Percentiles rank a stretch among this genome's conserved stretches.
Evolutionary conservation across 2,329 filamentous ascomycete genomes (phyloP).

Genomic region (Penicillium sp.): DNA sequence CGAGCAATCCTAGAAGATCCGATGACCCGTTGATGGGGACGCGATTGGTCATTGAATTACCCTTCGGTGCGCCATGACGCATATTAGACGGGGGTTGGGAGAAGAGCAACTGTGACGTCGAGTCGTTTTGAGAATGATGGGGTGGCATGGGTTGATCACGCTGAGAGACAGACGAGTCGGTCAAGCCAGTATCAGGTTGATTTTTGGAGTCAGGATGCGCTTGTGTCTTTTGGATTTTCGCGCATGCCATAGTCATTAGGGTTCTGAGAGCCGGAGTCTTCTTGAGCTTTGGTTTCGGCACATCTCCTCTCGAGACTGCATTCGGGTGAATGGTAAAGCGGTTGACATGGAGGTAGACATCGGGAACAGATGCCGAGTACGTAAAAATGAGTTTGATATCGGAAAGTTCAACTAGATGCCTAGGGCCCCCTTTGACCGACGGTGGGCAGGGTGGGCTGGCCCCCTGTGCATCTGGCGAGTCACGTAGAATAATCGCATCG

Average conservation of each 20-base stretch:
- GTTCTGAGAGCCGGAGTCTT: conserved; percentile 16
- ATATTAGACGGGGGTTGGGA: conserved; percentile 11
- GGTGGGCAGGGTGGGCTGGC: conserved; percentile 14
- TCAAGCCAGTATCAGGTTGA: background rate
- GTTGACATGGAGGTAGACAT: conserved; percentile 27
- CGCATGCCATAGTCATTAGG: conserved; percentile 16
- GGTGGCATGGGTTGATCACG: conserved; percentile 7
- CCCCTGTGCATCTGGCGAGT: conserved; percentile 25
- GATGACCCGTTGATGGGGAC: background rate
- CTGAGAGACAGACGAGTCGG: conserved; percentile 11
- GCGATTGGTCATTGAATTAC: background rate
- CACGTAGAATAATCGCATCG: conserved; percentile 29
- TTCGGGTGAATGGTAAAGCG: conserved; percentile 26
- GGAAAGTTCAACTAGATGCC: conserved; percentile 30
- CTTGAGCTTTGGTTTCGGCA: conserved; percentile 19
- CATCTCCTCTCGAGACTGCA: conserved; percentile 12
- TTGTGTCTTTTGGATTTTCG: conserved; percentile 9
- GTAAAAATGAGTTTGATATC: conserved; percentile 38
- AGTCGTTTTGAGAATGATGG: background rate
- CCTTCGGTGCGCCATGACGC: background rate
- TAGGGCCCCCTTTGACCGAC: conserved; percentile 23
- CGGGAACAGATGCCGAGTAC: conserved; percentile 23
- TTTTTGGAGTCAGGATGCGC: background rate
- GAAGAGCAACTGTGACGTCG: conserved; percentile 10
- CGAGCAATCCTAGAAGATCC: conserved; percentile 10